Evolutionary conservation across 495 filamentous ascomycete genomes (phyloP).

Genomic region (Chaetomium fimeti): DNA sequence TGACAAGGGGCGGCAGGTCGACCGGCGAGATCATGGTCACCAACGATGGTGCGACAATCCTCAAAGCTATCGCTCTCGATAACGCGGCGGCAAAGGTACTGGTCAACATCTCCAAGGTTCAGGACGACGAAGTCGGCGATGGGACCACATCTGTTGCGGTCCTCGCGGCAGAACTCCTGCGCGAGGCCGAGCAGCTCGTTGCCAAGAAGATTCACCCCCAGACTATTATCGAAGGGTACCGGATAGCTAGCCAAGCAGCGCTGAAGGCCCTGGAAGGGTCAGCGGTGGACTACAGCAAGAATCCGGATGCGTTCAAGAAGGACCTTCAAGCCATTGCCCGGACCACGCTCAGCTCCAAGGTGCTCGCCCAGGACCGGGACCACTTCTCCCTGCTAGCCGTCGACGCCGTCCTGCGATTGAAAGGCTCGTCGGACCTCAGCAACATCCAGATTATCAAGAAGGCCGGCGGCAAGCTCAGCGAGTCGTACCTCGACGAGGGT

Average conservation of each 20-base stretch:
- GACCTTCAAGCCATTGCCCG: conserved; percentile 88
- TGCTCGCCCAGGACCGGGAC: conserved; percentile 87
- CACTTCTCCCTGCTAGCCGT: conserved; percentile 90
- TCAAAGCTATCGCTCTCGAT: conserved; percentile 98
- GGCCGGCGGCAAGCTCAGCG: conserved; percentile 91
- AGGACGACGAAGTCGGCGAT: conserved; percentile 97
- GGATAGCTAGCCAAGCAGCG: conserved; percentile 89
- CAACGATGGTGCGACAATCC: conserved; percentile 96
- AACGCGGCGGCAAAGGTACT: conserved; percentile 97
- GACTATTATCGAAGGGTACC: conserved; percentile 98
- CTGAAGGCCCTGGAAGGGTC: conserved; percentile 76
- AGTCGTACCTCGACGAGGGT: conserved; percentile 95
- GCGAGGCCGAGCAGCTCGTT: conserved; percentile 95
- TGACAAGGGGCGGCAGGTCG: conserved; percentile 57
- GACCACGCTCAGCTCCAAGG: conserved; percentile 98
- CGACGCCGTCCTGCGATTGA: conserved; percentile 86
- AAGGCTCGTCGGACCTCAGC: conserved; percentile 89
- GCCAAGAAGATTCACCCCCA: conserved; percentile 98
- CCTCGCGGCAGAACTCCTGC: conserved; percentile 87
- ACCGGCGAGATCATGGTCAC: conserved; percentile 97
- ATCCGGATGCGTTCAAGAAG: conserved; percentile 77
- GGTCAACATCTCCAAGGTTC: conserved; percentile 98
- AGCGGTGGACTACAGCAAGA: conserved; percentile 84
- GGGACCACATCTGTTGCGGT: conserved; percentile 86
- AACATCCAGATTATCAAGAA: conserved; percentile 99